phyloP scores from a whole-genome alignment of 2,329 filamentous ascomycete genomes.

The Ophiocordyceps camponoti-saundersi region DNA sequence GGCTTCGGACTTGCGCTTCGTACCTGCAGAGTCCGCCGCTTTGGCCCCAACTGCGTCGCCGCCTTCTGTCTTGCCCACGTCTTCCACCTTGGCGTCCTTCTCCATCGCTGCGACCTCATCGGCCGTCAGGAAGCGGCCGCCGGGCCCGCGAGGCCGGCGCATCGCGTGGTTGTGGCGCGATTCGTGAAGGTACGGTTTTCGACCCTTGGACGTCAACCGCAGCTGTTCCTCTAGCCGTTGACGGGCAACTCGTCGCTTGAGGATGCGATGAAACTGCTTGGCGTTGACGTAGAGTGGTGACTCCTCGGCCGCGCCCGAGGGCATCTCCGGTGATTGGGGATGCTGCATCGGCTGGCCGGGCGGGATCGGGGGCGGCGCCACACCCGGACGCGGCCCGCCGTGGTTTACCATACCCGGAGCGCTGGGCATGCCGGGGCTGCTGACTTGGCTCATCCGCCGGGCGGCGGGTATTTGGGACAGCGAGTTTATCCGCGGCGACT shows the following conservation, averaged over 20 bases:
- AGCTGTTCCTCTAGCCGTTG: slow-evolving; percentile 89
- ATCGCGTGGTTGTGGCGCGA: slow-evolving; percentile 97
- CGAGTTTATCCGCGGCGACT: slow-evolving; percentile 60
- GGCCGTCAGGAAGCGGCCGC: slow-evolving; percentile 87
- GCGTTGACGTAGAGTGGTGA: slow-evolving; percentile 95
- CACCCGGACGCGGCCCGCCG: slow-evolving; percentile 28
- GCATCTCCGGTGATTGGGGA: slow-evolving; percentile 65
- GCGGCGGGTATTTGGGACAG: slow-evolving; percentile 37
- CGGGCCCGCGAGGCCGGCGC: slow-evolving; percentile 82
- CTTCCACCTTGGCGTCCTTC: slow-evolving; percentile 31
- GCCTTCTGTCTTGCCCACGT: slow-evolving; percentile 14
- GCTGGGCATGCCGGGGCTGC: slow-evolving; percentile 57
- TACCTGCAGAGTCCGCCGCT: slow-evolving; percentile 19
- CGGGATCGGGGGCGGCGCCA: slow-evolving; percentile 41
- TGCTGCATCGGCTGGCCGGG: slow-evolving; percentile 49
- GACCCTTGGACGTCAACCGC: slow-evolving; percentile 80
- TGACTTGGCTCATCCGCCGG: slow-evolving; percentile 60
- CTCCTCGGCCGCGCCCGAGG: slow-evolving; percentile 60
- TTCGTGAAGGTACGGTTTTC: slow-evolving; percentile 94
- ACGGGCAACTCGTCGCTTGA: slow-evolving; percentile 83
- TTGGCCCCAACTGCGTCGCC: slow-evolving; percentile 9
- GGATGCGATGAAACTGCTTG: slow-evolving; percentile 93
- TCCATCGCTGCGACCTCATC: slow-evolving; percentile 91
- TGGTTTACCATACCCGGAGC: slow-evolving; percentile 66
- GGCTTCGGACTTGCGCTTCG: slow-evolving; percentile 44